Evolutionary conservation across 2,329 filamentous ascomycete genomes (phyloP).

Genomic region (Paecilomyces sp.): DNA sequence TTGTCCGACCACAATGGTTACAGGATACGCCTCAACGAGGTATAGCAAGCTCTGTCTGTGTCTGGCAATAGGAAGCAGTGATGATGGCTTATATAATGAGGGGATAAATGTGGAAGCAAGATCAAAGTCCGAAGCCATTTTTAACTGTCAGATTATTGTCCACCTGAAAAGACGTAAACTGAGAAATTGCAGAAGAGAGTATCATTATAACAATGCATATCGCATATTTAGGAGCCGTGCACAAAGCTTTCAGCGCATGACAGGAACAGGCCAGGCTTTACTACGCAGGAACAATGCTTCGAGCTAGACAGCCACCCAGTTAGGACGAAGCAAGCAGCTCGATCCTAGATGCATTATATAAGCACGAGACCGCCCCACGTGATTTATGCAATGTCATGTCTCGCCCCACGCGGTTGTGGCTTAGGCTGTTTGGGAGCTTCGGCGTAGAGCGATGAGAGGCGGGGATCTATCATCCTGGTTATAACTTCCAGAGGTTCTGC

Average conservation of each 20-base stretch:
- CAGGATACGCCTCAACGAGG: slow-evolving; percentile 72
- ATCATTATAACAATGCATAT: background rate
- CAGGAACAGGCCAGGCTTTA: background rate
- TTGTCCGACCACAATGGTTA: slow-evolving; percentile 86
- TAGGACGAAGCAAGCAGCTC: background rate
- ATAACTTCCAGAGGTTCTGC: background rate
- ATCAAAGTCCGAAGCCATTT: slow-evolving; percentile 39
- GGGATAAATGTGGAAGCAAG: slow-evolving; percentile 56
- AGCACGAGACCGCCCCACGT: background rate
- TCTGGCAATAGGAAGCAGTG: slow-evolving; percentile 78
- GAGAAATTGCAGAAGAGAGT: background rate
- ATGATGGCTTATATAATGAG: slow-evolving; percentile 75
- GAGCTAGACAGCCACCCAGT: background rate
- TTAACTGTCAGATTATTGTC: background rate
- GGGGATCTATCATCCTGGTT: background rate
- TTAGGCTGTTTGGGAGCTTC: background rate
- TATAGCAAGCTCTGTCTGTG: slow-evolving; percentile 76
- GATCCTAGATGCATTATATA: background rate
- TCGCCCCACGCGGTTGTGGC: background rate
- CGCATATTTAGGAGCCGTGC: background rate
- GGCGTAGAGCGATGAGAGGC: background rate
- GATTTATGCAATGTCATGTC: background rate
- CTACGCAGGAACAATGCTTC: background rate
- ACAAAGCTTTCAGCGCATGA: background rate
- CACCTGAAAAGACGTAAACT: background rate